phyloP scores from a whole-genome alignment of 768 basidiomycete species.

The Lyophyllum atratum region DNA sequence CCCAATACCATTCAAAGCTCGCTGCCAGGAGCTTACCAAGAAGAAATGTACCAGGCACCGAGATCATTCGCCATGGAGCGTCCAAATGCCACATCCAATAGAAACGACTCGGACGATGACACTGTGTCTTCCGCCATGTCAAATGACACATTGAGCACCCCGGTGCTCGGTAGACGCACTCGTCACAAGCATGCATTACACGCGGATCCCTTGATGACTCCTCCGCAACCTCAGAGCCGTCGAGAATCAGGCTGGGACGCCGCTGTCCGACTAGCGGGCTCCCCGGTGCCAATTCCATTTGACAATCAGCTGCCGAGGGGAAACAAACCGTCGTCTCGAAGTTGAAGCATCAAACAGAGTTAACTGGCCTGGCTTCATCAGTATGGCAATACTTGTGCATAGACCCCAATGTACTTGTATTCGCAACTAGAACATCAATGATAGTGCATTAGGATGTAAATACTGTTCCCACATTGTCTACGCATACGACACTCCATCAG shows the following conservation, averaged over 20 bases:
- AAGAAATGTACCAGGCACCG: background rate
- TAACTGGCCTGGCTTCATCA: background rate
- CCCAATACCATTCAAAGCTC: background rate
- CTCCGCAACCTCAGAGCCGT: background rate
- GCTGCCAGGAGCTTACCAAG: conserved; percentile 14
- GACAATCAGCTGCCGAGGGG: background rate
- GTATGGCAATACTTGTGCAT: no score
- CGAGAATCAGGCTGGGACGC: conserved; percentile 10
- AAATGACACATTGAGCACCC: conserved; percentile 13
- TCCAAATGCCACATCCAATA: conserved; percentile 8
- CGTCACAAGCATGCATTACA: background rate
- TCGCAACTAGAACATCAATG: no score
- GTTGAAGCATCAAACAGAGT: background rate
- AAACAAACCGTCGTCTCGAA: background rate
- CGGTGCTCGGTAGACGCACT: background rate
- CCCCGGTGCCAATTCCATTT: conserved; percentile 8
- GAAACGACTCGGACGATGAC: conserved; percentile 13
- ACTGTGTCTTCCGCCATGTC: conserved; percentile 12
- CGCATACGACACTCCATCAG: no score
- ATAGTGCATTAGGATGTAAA: no score
- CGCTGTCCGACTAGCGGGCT: conserved; percentile 5
- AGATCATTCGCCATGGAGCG: background rate
- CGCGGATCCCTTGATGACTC: background rate
- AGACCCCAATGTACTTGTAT: no score
- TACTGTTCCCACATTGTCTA: no score